A percentile compares a stretch with the other conserved stretches of the same genome.
phyloP scores from a whole-genome alignment of 2,329 filamentous ascomycete species.

The Grosmannia clavigera region DNA sequence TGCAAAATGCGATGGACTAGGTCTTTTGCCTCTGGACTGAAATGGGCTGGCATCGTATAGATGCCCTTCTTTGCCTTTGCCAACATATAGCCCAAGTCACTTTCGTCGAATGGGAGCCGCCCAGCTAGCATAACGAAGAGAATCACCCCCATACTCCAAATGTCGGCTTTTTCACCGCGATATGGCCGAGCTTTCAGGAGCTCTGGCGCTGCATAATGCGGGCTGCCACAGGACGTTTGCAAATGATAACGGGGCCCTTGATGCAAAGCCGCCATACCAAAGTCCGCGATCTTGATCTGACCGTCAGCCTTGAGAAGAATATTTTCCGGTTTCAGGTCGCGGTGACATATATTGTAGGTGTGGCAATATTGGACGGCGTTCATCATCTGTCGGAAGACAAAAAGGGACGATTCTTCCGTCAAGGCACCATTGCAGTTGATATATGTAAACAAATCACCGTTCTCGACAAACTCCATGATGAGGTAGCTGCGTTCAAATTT shows the following conservation, averaged over 20 bases:
- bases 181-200: constrained; percentile 69
- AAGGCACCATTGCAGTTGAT: constrained; percentile 65
- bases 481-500: constrained; percentile 54
- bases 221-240: constrained; percentile 85
- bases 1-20: constrained; percentile 71
- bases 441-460: constrained; percentile 72
- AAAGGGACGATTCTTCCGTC: constrained; percentile 66
- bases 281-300: constrained; percentile 89
- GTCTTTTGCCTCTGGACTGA: constrained; percentile 60
- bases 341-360: constrained; percentile 87
- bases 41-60: constrained; percentile 48
- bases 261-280: constrained; percentile 88
- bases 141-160: constrained; percentile 90
- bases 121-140: constrained; percentile 80
- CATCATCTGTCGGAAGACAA: constrained; percentile 86
- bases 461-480: constrained; percentile 81
- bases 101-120: constrained; percentile 68
- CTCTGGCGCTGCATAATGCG: constrained; percentile 92
- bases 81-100: constrained; percentile 51
- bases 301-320: constrained; percentile 69
- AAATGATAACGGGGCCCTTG: constrained; percentile 70
- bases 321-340: constrained; percentile 94
- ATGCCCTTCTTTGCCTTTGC: constrained; percentile 44
- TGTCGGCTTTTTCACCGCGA: constrained; percentile 73
- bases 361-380: constrained; percentile 88